A percentile compares a stretch with the other conserved stretches of the same genome.
phyloP scores from a whole-genome alignment of 2,329 filamentous ascomycete species.

The Colletotrichum sublineola region DNA sequence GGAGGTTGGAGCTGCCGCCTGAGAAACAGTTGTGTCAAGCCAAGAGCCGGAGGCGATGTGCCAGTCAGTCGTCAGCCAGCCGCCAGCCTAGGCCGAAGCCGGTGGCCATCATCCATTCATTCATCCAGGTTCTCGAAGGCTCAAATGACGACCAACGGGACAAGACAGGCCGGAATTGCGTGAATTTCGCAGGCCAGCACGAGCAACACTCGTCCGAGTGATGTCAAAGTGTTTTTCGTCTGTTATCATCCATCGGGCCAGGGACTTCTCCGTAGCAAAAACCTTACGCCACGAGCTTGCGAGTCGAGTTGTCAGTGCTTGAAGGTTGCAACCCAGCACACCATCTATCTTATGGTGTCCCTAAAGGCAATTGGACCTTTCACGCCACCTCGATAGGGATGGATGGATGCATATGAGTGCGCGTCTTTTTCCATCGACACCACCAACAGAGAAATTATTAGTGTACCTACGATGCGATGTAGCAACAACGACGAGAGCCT shows the following conservation, averaged over 20 bases:
- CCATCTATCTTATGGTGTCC: conserved; percentile 14
- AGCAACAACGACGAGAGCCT: background rate
- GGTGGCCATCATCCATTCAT: conserved; percentile 5
- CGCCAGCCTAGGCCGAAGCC: conserved; percentile 4
- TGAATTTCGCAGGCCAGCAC: background rate
- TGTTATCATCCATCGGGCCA: conserved; percentile 6
- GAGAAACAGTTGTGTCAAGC: conserved; percentile 7
- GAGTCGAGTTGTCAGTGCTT: conserved; percentile 35
- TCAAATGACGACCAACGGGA: background rate
- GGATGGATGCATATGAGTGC: conserved; percentile 28
- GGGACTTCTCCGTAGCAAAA: conserved; percentile 20
- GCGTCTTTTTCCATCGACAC: conserved; percentile 25
- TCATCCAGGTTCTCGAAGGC: conserved; percentile 21
- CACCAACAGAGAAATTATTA: background rate
- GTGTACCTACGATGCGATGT: background rate
- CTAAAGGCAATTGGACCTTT: conserved; percentile 22
- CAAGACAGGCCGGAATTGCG: background rate
- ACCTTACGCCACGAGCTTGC: conserved; percentile 33
- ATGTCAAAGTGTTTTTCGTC: conserved; percentile 5
- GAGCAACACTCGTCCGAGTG: conserved; percentile 9
- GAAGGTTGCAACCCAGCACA: conserved; percentile 24
- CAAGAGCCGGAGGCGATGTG: conserved; percentile 1
- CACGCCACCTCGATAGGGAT: conserved; percentile 20
- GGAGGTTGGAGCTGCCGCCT: conserved; percentile 26
- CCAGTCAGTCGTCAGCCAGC: background rate